Evolutionary conservation across 768 basidiomycete genomes (phyloP).

Genomic region (Xerocomellus dryophilus): DNA sequence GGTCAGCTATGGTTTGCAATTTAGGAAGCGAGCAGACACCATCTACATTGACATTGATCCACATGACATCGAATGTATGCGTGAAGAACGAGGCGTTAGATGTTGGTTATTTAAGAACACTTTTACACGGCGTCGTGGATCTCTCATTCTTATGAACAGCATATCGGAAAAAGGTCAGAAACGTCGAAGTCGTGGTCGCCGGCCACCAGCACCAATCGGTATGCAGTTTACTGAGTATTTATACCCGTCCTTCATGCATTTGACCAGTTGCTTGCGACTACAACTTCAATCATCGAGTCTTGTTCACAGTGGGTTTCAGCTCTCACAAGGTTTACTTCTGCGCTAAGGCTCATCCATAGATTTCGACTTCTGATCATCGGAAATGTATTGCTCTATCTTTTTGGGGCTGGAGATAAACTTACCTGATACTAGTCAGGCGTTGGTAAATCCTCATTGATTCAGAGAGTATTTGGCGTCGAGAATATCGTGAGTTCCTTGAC

Average conservation of each 20-base stretch:
- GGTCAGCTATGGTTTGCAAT: background rate
- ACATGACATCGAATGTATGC: background rate
- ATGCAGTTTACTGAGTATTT: background rate
- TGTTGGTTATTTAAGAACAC: slow-evolving; percentile 2
- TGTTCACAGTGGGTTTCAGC: slow-evolving; percentile 9
- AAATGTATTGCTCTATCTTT: background rate
- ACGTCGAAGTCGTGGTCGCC: slow-evolving; percentile 7
- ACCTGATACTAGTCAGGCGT: slow-evolving; percentile 9
- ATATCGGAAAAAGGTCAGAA: slow-evolving; percentile 7
- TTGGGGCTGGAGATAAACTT: background rate
- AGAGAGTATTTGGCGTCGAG: slow-evolving; percentile 10
- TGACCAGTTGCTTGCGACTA: slow-evolving; percentile 9
- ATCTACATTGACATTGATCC: background rate
- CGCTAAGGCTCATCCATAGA: background rate
- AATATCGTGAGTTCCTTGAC: slow-evolving; percentile 4
- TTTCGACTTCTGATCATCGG: slow-evolving; percentile 18
- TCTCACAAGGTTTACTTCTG: background rate
- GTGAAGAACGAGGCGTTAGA: background rate
- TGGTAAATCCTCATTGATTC: slow-evolving; percentile 14
- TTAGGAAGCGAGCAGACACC: background rate
- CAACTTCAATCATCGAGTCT: slow-evolving; percentile 1
- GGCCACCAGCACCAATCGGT: background rate
- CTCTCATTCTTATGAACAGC: background rate
- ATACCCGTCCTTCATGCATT: background rate
- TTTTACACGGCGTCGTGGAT: background rate